Base-by-base conservation (phyloP, 331 rosid genomes). In the Saraca asoca region DNA sequence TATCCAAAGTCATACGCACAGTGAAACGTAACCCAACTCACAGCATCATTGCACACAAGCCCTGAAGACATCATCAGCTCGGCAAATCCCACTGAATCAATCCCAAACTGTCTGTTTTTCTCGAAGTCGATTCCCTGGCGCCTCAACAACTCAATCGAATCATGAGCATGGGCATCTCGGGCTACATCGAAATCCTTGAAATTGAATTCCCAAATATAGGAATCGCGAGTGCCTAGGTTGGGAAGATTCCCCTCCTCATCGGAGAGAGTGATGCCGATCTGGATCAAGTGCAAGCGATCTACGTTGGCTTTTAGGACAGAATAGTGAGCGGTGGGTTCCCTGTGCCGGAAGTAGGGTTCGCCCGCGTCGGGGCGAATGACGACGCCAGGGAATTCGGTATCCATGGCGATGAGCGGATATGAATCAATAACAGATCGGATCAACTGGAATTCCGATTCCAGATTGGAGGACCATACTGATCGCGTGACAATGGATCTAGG, bases 321-420 rank as follows among this genome's bases (percentile, higher is more conserved):
- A 24, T 87, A 90, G 49, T 87, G 78, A 0, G 68, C 24, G 16
- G 43, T 41, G 5, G 83, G 42, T 2, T 51, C 61, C 2, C 55
- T 73, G 20, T 17, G 37, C 11, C 33, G 50, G 17, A 62, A 37
- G 0, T 61, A 42, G 15, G 69, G 78, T 19, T 53, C 69, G 7
- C n/a, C 12, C 6, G 69, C 12, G 16, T 66, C 78, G 5, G 70
- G 72, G 6, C 83, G 83, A 59, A 73, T 18, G 0, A 83, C 84
- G 7, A 88, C 71, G 41, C 96, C 96, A 0, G 92, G 92, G 10
- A 88, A 88, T 62, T 88, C 96, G 0, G 96, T 88, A 17, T 88
- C 91, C 91, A 89, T 85, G 10, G 95, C 53, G 17, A 85, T 43
- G 8, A 70, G 6, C 0, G 90, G 89, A 45, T 29, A 58, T 0